Conservation (phyloP, 306 rosid genomes). For the Prinsepia uniflora region DNA sequence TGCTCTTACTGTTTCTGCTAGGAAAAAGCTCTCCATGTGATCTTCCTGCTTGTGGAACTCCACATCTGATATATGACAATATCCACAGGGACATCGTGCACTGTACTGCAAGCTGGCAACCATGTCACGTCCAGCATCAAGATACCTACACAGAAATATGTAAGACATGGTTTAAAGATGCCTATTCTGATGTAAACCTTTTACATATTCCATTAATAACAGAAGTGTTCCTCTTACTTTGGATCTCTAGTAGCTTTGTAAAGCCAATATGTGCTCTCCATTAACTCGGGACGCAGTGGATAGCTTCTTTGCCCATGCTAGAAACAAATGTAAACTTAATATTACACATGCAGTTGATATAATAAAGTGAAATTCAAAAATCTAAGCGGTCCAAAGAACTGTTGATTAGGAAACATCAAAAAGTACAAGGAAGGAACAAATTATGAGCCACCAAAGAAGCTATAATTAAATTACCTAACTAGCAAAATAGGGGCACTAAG, state of each 20-base stretch:
- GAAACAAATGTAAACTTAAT: constrained; percentile 21
- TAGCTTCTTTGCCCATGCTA: constrained; percentile 94
- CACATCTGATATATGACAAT: constrained; percentile 93
- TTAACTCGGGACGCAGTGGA: constrained; percentile 89
- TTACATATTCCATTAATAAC: background rate
- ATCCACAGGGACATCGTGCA: constrained; percentile 90
- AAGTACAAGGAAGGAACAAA: background rate
- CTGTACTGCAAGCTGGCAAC: constrained; percentile 88
- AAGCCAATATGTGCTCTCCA: constrained; percentile 98
- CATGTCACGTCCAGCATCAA: constrained; percentile 92
- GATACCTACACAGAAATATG: constrained; percentile 59
- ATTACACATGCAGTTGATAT: constrained; percentile 15
- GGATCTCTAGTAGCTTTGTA: constrained; percentile 96
- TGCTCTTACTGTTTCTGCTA: constrained; percentile 82
- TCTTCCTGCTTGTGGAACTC: constrained; percentile 89
- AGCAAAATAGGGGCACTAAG: background rate
- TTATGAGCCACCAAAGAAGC: background rate
- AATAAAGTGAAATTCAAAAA: background rate
- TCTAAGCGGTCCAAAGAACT: background rate
- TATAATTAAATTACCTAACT: background rate
- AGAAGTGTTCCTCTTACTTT: constrained; percentile 41
- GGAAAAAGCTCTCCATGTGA: constrained; percentile 98
- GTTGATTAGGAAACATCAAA: background rate
- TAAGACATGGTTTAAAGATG: constrained; percentile 11
- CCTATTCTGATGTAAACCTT: background rate